Conservation (phyloP, 192 early-diverging fungal species). For the Irineochytrium annulatum region DNA sequence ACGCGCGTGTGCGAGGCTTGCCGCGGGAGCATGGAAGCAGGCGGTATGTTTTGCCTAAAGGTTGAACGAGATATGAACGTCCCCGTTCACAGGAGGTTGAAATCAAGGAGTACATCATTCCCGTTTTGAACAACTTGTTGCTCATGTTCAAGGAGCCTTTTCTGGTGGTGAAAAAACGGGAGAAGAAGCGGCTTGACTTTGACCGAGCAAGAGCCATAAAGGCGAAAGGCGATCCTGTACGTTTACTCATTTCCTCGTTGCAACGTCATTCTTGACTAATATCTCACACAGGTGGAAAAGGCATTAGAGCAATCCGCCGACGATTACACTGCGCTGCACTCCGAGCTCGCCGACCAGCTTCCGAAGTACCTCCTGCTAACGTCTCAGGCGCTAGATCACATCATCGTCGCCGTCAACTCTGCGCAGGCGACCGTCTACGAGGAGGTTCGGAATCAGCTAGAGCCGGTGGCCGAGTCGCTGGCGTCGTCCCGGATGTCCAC, state of each 20-base stretch:
- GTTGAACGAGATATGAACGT: background rate
- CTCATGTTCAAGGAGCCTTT: slow-evolving; percentile 53
- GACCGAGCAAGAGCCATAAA: slow-evolving; percentile 60
- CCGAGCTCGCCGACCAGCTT: slow-evolving; percentile 68
- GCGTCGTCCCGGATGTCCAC: background rate
- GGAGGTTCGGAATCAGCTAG: slow-evolving; percentile 26
- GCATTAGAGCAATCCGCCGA: slow-evolving; percentile 59
- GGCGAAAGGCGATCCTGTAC: slow-evolving; percentile 54
- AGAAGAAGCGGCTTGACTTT: slow-evolving; percentile 68
- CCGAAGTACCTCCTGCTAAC: slow-evolving; percentile 59
- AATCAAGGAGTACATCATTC: slow-evolving; percentile 22
- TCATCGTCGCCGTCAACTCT: slow-evolving; percentile 50
- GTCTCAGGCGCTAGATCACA: slow-evolving; percentile 56
- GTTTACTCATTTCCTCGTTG: background rate
- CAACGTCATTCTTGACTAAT: background rate
- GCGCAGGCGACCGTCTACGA: slow-evolving; percentile 52
- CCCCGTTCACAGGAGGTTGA: slow-evolving; percentile 1
- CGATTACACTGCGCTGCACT: slow-evolving; percentile 63
- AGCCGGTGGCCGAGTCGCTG: background rate
- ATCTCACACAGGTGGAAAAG: slow-evolving; percentile 52
- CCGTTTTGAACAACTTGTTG: slow-evolving; percentile 25
- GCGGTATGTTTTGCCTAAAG: slow-evolving; percentile 11
- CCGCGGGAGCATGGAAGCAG: slow-evolving; percentile 13
- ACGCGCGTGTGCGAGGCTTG: slow-evolving; percentile 16
- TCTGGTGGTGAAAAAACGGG: slow-evolving; percentile 69